Base-by-base conservation (phyloP, 2,329 filamentous ascomycete genomes). In the Curvularia hawaiiensis region DNA sequence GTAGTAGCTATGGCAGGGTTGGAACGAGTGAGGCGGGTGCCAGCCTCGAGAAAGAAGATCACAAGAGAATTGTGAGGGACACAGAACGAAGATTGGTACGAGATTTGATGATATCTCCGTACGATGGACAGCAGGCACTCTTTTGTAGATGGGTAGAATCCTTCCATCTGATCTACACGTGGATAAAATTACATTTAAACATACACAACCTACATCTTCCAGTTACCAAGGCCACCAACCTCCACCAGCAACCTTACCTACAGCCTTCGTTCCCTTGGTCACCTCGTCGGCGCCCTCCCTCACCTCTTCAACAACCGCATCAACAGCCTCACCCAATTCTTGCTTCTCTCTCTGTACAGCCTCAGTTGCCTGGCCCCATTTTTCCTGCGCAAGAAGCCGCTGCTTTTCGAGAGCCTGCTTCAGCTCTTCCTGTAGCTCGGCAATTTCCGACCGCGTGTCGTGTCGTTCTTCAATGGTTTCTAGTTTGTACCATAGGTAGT, bases 401-500 rank as follows among this genome's bases (percentile, higher is more conserved):
- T 65, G 61, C 28, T 52, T 47, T 14, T 52, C 55, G 14, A 73
- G 60, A 43, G 62, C 68, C 16, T 64, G 60, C 41, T 58, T 61
- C 39, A 75, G 54, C 52, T 73, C 63, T 18, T 56, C 52, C 28
- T 69, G 67, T 49, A 73, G 38, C 24, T 60, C 60, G 14, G 45
- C 50, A 24, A 72, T 67, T 48, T 68, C 65, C 6, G 46, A 61
- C 16, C 54, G 53, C 41, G 84, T 85, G 44, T 86, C 80, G 20
- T 79, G 78, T 69, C 84, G 86, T 55, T 85, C 80, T 78, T 95
- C 91, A 52, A 90, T 83, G 33, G 84, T 84, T 75, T 93, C 90
- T 50, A 94, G 80, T 76, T 88, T 90, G 38, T 85, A 73, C 91
- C 91, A 95, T 14, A 78, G 79, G 79, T 85, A 91, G 77, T 93